Evolutionary conservation across 2,329 filamentous ascomycete species (phyloP).

Genomic region (Arachnopeziza araneosa): DNA sequence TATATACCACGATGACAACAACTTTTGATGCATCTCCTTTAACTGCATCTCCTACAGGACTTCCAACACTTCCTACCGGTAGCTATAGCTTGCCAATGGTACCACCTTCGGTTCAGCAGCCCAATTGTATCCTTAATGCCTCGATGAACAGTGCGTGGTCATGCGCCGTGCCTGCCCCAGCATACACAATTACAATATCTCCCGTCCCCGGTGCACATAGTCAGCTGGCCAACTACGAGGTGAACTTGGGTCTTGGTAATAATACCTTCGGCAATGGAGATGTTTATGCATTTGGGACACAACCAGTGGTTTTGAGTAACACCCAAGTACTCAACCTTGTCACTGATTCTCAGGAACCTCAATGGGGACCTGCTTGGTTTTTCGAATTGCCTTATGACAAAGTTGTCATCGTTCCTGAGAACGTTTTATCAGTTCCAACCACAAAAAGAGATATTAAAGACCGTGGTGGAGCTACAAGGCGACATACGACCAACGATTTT

Average conservation of each 20-base stretch:
- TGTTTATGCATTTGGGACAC: slow-evolving; percentile 53
- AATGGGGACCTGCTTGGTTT: slow-evolving; percentile 56
- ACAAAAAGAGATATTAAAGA: slow-evolving; percentile 12
- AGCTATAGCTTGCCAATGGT: slow-evolving; percentile 49
- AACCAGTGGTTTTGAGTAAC: slow-evolving; percentile 45
- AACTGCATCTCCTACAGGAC: slow-evolving; percentile 42
- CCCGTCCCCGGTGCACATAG: slow-evolving; percentile 12
- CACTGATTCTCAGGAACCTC: slow-evolving; percentile 49
- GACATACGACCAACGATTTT: slow-evolving; percentile 7
- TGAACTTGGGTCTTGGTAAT: slow-evolving; percentile 34
- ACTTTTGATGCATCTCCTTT: slow-evolving; percentile 48
- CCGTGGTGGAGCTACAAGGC: background rate
- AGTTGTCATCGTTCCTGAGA: slow-evolving; percentile 46
- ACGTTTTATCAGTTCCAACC: slow-evolving; percentile 12
- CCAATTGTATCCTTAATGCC: slow-evolving; percentile 51
- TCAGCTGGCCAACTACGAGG: slow-evolving; percentile 27
- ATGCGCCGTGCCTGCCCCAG: slow-evolving; percentile 44
- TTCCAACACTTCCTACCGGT: slow-evolving; percentile 50
- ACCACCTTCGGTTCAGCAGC: slow-evolving; percentile 43
- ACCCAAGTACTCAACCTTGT: slow-evolving; percentile 47
- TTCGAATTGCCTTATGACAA: slow-evolving; percentile 61
- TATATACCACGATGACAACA: slow-evolving; percentile 29
- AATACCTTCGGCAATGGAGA: slow-evolving; percentile 29
- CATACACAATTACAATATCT: slow-evolving; percentile 20
- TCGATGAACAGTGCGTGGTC: slow-evolving; percentile 56